Evolutionary conservation across 441 rosid species (phyloP), one percentile per base, ranked within the genome.

Genomic region (Erodium trifolium): DNA sequence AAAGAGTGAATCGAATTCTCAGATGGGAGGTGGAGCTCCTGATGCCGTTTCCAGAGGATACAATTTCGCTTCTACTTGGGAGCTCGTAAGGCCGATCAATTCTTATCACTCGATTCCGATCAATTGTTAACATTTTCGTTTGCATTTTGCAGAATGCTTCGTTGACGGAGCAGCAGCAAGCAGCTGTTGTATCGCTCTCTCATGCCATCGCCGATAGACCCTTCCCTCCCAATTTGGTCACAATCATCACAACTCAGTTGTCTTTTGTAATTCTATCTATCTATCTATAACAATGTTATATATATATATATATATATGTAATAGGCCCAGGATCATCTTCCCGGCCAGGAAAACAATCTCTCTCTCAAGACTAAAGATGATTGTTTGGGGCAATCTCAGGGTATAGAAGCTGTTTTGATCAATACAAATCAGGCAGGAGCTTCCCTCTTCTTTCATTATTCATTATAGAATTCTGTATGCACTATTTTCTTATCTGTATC

Each of bases 21-120:
- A 31, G 34, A 53, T 55, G 62, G 62, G 23, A 16, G 8, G 8
- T 16, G 62, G 62, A 3, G 62, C 23, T 55, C 62, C 96, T 70
- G 92, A 90, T 72, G 97, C 97, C 59, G 77, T 91, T 72, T 86
- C 93, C 76, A 91, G 70, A 80, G 97, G 97, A 78, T 89, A 91
- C 92, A 90, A 88, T 79, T 94, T 94, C 83, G 86, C 97, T 77
- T 94, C 96, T 43, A 84, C 88, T 68, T 93, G 99, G 99, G 99
- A 93, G 73, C 96, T 88, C 92, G 99, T 93, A 41, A 34, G 66
- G 34, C 41, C 27, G 17, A 51, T 45, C n/a, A 13, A 34, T 11
- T 51, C 17, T 66, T 60, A 5, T 11, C 5, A 68, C 34, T 31
- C 34, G 1, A 31, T 31, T 31, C 4, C 34, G 0, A 31, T 3